phyloP scores from a whole-genome alignment of 73 alveolate species.

The Paramecium caudatum region DNA sequence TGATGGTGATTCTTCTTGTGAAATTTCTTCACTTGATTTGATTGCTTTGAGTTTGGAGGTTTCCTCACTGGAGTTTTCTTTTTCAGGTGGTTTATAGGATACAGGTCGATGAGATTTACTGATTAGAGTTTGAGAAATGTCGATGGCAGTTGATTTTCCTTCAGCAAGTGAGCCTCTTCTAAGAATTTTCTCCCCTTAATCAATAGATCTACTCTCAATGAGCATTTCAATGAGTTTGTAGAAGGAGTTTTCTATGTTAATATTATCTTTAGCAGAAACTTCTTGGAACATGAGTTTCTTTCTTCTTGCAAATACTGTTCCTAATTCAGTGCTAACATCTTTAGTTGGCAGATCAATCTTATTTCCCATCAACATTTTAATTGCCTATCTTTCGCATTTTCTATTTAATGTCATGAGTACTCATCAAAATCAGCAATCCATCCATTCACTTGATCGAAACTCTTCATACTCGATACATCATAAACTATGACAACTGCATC shows the following conservation, averaged over 20 bases:
- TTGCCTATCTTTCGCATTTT: conserved; percentile 4
- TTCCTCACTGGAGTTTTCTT: neutral
- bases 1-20: neutral
- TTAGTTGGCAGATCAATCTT: neutral
- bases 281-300: neutral
- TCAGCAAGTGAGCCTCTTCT: neutral
- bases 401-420: neutral
- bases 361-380: conserved; percentile 9
- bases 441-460: conserved; percentile 7
- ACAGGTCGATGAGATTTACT: neutral
- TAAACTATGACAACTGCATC: conserved; percentile 22
- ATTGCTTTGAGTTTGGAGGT: neutral
- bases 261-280: conserved; percentile 39
- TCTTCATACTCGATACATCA: neutral
- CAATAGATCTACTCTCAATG: neutral
- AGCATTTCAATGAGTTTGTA: neutral
- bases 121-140: neutral
- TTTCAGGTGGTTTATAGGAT: neutral
- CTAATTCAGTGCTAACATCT: neutral
- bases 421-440: conserved; percentile 41
- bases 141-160: neutral
- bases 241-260: neutral
- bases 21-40: neutral
- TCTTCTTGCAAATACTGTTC: neutral
- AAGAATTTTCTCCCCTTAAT: neutral